These are phyloP conservation scores for Flaveria trinervia DNA, from an alignment of 129 eudicot genomes.

Conservation along the genomic window DNA sequence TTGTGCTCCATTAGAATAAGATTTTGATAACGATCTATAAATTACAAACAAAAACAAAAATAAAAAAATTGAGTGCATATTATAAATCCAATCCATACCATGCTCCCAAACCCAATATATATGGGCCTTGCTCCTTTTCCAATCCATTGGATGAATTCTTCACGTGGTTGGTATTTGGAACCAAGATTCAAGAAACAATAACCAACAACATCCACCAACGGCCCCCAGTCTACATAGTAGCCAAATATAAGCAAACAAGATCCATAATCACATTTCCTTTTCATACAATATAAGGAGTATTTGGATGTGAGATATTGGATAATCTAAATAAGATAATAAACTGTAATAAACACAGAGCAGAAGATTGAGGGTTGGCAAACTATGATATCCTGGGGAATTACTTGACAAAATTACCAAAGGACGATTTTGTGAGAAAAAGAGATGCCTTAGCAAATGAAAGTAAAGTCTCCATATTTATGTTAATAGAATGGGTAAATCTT, in stretches of 20 bases:
- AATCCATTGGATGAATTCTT: constrained; percentile 70
- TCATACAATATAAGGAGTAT: neutral
- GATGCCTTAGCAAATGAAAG: neutral
- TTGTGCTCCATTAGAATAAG: neutral
- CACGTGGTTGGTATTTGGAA: constrained; percentile 67
- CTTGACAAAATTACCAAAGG: neutral
- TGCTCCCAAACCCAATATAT: constrained; percentile 97
- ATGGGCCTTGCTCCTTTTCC: constrained; percentile 76
- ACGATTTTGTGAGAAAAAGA: neutral
- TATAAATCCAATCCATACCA: constrained; percentile 49
- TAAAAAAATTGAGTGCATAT: neutral
- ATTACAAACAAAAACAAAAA: neutral
- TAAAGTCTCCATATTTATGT: neutral
- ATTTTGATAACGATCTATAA: neutral
- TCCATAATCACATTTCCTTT: neutral
- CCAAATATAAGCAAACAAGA: constrained; percentile 11
- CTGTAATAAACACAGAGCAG: neutral
- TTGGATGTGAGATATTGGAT: neutral
- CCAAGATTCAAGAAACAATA: constrained; percentile 87
- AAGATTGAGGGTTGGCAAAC: neutral
- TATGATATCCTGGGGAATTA: neutral
- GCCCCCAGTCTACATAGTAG: constrained; percentile 82
- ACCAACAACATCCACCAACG: constrained; percentile 90
- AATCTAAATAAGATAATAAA: neutral
- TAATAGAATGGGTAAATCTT: neutral